These are phyloP conservation scores for Mucor circinelloides DNA, from an alignment of 371 early-diverging fungal genomes.

Conservation along the genomic window DNA sequence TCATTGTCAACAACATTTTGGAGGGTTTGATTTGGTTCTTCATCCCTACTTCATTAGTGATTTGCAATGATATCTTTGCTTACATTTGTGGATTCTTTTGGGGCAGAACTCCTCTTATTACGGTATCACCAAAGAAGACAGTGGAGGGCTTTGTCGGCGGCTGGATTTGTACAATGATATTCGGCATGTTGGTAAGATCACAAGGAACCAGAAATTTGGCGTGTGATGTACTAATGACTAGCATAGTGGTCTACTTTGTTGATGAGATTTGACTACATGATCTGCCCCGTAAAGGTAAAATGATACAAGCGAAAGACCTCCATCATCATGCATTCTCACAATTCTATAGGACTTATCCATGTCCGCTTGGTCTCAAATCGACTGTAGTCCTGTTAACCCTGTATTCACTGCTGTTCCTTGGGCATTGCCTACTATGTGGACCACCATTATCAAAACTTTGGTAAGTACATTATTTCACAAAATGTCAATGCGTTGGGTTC, in stretches of 20 bases:
- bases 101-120: slow-evolving; percentile 94
- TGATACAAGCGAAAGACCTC: background rate
- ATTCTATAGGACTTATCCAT: slow-evolving; percentile 38
- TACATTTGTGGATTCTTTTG: slow-evolving; percentile 96
- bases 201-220: background rate
- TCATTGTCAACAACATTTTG: slow-evolving; percentile 95
- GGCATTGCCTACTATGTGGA: slow-evolving; percentile 34
- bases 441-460: slow-evolving; percentile 26
- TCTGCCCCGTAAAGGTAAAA: slow-evolving; percentile 77
- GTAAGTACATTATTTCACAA: slow-evolving; percentile 18
- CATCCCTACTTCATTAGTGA: slow-evolving; percentile 91
- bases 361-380: slow-evolving; percentile 49
- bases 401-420: slow-evolving; percentile 52
- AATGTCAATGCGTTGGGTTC: background rate
- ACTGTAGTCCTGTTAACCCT: slow-evolving; percentile 50
- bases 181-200: slow-evolving; percentile 76
- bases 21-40: slow-evolving; percentile 98
- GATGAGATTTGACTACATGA: slow-evolving; percentile 78
- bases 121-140: slow-evolving; percentile 99
- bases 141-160: slow-evolving; percentile 99
- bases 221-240: slow-evolving; percentile 3
- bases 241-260: slow-evolving; percentile 44
- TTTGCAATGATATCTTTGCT: slow-evolving; percentile 97
- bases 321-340: background rate
- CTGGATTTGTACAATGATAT: slow-evolving; percentile 83